Evolutionary conservation across 2,329 filamentous ascomycete genomes (phyloP), one percentile per base, ranked within the genome.

Genomic region (Sporothrix luriei): DNA sequence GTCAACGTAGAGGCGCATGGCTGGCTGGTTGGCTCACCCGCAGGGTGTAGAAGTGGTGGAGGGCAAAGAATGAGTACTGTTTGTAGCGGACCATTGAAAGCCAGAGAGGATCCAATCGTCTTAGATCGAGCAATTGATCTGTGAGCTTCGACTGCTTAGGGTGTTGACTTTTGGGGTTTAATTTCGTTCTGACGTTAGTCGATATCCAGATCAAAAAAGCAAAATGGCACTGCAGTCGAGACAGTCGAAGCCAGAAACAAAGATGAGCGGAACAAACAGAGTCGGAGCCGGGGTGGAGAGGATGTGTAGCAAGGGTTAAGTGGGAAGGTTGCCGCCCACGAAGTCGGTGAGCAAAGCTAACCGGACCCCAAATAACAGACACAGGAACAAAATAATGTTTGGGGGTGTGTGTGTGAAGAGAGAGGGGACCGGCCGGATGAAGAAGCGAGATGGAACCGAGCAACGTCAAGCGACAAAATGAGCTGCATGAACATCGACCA

Each of bases 401-500:
- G 33, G 6, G 33, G 1, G 33, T 33, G 33, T 43, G 40, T 16
- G 11, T 43, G 40, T 43, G 10, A 13, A 19, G 14, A 38, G 11
- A 55, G 16, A n/a, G 7, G n/a, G 24, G 21, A 51, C 24, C 14
- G 29, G n/a, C 51, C 59, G 40, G 40, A 59, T 33, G 59, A 49
- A 40, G 21, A 64, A 29, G 33, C 16, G 33, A 55, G 59, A 69
- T 43, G 40, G 33, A 33, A 14, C 46, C 29, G 38, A 57, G 57
- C 29, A 68, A 54, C 16, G 55, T 38, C 57, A 43, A 59, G 51
- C 61, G 62, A 51, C 62, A 74, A 74, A 74, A 79, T 80, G 79
- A 81, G 79, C 73, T 82, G 80, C 80, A 82, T 82, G 80, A 81
- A 81, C 78, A 79, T 77, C 79, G 77, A 76, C 49, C 54, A 14